These are phyloP conservation scores for Coemansia brasiliensis DNA, from an alignment of 192 early-diverging fungal species.

Conservation along the genomic window DNA sequence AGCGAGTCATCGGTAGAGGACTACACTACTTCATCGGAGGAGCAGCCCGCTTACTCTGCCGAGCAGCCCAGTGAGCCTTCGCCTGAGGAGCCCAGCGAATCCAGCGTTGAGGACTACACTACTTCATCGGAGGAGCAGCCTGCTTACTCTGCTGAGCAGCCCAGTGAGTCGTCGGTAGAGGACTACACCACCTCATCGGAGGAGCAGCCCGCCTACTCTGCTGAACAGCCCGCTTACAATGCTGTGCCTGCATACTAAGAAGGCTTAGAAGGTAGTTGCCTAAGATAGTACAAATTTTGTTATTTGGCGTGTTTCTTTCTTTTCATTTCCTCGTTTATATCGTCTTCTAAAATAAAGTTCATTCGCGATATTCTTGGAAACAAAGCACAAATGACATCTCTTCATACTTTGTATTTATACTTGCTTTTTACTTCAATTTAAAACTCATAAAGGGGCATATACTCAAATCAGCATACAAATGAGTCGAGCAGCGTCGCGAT, in stretches of 20 bases:
- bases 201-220: neutral
- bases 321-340: too few species aligned
- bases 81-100: constrained; percentile 6
- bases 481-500: neutral
- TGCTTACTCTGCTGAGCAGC: constrained; percentile 7
- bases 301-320: too few species aligned
- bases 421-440: neutral
- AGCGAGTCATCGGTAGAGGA: neutral
- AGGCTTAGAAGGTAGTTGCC: too few species aligned
- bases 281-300: too few species aligned
- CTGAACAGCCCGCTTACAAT: constrained; percentile 4
- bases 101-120: neutral
- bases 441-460: neutral
- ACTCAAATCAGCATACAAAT: too few species aligned
- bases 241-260: neutral
- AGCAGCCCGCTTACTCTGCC: neutral
- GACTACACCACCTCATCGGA: constrained; percentile 3
- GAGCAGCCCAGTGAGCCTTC: constrained; percentile 1
- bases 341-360: too few species aligned
- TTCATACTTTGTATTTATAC: neutral
- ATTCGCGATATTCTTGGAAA: too few species aligned
- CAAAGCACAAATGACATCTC: neutral
- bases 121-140: constrained; percentile 11
- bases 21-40: constrained; percentile 4
- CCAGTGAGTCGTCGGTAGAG: neutral